Evolutionary conservation across 441 rosid genomes (phyloP).

Genomic region (Populus hybrid): DNA sequence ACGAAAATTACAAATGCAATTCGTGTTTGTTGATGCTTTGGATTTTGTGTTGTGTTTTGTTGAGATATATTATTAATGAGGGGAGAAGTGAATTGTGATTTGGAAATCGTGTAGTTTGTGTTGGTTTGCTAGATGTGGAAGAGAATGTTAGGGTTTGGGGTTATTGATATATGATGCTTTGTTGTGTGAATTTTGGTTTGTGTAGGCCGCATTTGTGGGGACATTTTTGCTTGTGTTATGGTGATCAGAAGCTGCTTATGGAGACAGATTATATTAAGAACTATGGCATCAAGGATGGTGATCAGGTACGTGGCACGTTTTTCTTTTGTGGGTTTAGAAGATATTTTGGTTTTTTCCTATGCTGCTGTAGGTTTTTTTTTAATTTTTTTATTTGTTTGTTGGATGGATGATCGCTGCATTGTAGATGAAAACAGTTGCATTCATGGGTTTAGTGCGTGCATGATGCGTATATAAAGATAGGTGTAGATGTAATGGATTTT

Average conservation of each 20-base stretch:
- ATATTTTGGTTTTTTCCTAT: background rate
- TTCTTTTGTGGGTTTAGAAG: background rate
- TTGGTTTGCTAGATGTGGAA: background rate
- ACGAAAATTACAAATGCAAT: background rate
- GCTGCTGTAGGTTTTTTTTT: background rate
- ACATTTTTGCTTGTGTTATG: conserved; percentile 70
- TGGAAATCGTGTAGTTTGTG: background rate
- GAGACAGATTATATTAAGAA: conserved; percentile 47
- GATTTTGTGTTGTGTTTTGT: background rate
- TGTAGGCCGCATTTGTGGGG: conserved; percentile 93
- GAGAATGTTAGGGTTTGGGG: background rate
- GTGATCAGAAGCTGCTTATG: conserved; percentile 50
- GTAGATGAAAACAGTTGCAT: background rate
- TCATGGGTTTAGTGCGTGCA: background rate
- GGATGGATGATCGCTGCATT: background rate
- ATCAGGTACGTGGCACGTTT: conserved; percentile 49
- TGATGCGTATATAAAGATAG: background rate
- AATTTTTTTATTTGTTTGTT: background rate
- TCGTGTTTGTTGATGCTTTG: background rate
- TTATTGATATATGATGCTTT: background rate
- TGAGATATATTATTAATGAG: background rate
- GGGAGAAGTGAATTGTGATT: background rate
- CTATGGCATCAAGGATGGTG: conserved; percentile 80
- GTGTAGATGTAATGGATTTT: background rate
- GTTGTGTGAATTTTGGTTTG: conserved; percentile 1